A percentile compares a stretch with the other conserved stretches of the same genome.
Evolutionary conservation across 257 asterid genomes (phyloP).

Genomic region (Penstemon barbatus): DNA sequence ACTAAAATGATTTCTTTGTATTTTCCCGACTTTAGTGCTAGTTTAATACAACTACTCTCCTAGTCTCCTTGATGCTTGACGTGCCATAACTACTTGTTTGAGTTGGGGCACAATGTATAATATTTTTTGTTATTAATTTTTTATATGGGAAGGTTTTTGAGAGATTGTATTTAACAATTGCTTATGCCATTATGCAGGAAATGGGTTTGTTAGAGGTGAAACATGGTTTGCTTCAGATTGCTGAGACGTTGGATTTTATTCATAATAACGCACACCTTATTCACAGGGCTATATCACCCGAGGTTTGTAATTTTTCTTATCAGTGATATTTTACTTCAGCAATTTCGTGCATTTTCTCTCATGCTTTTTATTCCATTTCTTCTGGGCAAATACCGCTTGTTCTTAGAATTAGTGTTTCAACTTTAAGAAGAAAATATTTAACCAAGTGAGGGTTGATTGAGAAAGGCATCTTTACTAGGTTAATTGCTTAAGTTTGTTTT

Average conservation of each 20-base stretch:
- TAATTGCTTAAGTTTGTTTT: not conserved
- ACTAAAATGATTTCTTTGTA: not conserved
- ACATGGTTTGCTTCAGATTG: constrained; percentile 94
- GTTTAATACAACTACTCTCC: not conserved
- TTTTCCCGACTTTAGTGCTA: constrained; percentile 11
- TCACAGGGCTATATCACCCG: constrained; percentile 91
- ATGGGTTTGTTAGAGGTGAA: constrained; percentile 97
- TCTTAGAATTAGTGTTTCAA: constrained; percentile 7
- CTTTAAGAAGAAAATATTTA: constrained; percentile 10
- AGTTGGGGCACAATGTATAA: constrained; percentile 8
- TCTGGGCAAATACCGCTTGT: not conserved
- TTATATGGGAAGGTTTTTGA: constrained; percentile 1
- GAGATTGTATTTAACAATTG: constrained; percentile 12
- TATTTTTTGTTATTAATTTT: constrained; percentile 9
- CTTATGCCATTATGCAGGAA: constrained; percentile 53
- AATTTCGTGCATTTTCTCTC: not conserved
- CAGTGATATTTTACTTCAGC: not conserved
- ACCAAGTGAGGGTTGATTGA: not conserved
- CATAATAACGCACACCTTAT: constrained; percentile 92
- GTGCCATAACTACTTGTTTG: constrained; percentile 14
- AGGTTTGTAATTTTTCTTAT: constrained; percentile 47
- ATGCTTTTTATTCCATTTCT: constrained; percentile 2
- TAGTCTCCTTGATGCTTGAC: constrained; percentile 1
- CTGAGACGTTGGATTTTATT: constrained; percentile 94
- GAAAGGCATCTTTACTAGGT: constrained; percentile 1